Base-by-base conservation (phyloP, 2,329 filamentous ascomycete genomes). In the Didymella pomorum region DNA sequence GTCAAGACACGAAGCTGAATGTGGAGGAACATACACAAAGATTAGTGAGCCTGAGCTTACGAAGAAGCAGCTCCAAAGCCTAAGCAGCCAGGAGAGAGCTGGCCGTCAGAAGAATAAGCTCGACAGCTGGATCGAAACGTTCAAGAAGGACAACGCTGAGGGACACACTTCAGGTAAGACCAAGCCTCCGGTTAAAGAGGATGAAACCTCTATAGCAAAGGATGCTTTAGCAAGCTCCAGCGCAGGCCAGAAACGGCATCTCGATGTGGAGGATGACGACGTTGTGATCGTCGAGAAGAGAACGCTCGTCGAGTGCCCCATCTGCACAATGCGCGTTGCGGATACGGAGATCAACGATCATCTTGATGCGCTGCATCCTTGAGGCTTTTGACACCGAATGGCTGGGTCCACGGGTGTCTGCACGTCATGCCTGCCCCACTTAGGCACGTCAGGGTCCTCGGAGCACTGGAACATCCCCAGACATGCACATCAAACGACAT, bases 51-150 rank as follows among this genome's bases (percentile, higher is more conserved):
- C 79, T 1, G 74, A 72, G n/a, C 62, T 73, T 25, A 79, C 75
- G 14, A 80, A 79, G 65, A 76, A 78, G 60, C 78, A 80, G 56
- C 54, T 76, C 11, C 70, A 75, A 18, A 69, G 69, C 9, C 61
- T 80, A 70, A 79, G 71, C 57, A 69, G 69, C 21, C 75, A 77
- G 62, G 71, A 78, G 63, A 72, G 77, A 52, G 79, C 79, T 2
- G 79, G 79, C 5, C 63, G 68, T 56, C 79, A 81, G 66, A 80
- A 76, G 62, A 80, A 80, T 56, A 81, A 80, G 63, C 65, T 81
- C 39, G 78, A 81, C 58, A 53, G 49, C 7, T 81, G 79, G 78
- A 57, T 79, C n/a, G 71, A 65, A 11, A 56, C 71, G 7, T 63
- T 65, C 20, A 52, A 58, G 33, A 63, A 61, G 23, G 18, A 26